Evolutionary conservation across 768 basidiomycete species (phyloP), one percentile per base, ranked within the genome.

Genomic region (Trichaptum fuscoviolaceum): DNA sequence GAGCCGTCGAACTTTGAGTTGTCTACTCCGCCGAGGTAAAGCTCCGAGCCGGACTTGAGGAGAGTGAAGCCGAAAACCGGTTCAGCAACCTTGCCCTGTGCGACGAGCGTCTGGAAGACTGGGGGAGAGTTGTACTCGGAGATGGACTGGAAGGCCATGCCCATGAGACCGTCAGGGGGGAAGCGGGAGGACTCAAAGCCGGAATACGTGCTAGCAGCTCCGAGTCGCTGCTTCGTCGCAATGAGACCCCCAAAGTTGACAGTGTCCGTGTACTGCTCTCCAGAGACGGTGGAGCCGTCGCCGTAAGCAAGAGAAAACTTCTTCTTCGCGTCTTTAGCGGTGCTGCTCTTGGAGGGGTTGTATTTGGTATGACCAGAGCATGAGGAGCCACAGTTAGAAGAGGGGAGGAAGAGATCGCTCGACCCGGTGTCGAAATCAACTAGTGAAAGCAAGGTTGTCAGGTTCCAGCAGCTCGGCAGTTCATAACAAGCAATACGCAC

Each of bases 11-110:
- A 71, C 70, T 77, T 58, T 6, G 64, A 12, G 20, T 63, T 26
- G 59, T 74, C 72, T 17, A 57, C 26, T 1, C 75, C 73, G 23
- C 75, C 73, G 25, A 74, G 75, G 6, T 73, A 75, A 58, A 75
- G 35, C 25, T 63, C 72, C 25, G 75, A 73, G 20, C 42, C 42
- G 15, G 42, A 52, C 20, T 52, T 20, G 20, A 52, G 42, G 42
- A 87, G 75, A 67, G 83, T 82, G 70, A 87, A 80, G 25, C 80
- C 78, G 68, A 87, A 86, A 66, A 80, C 75, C 52, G 78, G 70
- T 35, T 78, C 70, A 8, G 75, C 66, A 1, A 77, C 71, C 35
- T 68, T 66, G 15, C 73, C 74, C 58, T 82, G 76, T 8, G 75
- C 70, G 20, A 83, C 67, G 36, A 86, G 79, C 24, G 80, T 81